A percentile compares a stretch with the other conserved stretches of the same genome.
Conservation (phyloP, 2,329 filamentous ascomycete genomes). For the Beauveria varroae region DNA sequence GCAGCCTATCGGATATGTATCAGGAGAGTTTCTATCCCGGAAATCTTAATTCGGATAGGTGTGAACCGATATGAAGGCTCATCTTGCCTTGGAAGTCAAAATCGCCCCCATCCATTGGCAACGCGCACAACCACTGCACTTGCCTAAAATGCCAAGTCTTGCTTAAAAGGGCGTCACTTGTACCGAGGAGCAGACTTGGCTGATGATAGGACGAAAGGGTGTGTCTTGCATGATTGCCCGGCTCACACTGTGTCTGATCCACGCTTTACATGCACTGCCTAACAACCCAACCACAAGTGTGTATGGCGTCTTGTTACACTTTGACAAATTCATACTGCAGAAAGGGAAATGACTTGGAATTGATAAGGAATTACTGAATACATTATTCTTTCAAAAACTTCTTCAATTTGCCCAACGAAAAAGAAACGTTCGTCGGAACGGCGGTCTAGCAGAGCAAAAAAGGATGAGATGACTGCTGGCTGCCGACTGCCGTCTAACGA, state of each 20-base stretch:
- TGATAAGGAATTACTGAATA: background rate
- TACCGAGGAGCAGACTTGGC: background rate
- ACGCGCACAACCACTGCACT: background rate
- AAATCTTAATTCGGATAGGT: constrained; percentile 6
- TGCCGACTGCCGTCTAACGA: background rate
- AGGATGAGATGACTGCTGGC: background rate
- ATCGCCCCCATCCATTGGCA: background rate
- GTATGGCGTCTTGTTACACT: background rate
- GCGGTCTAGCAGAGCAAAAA: background rate
- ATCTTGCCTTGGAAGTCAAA: background rate
- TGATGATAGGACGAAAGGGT: background rate
- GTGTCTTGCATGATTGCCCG: background rate
- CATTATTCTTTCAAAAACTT: background rate
- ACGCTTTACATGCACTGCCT: background rate
- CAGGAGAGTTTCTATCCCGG: constrained; percentile 7
- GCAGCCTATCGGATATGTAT: background rate
- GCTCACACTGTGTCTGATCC: constrained; percentile 5
- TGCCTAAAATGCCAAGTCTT: constrained; percentile 1
- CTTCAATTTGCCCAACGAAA: background rate
- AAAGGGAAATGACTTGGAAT: too few species aligned
- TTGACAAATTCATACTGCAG: background rate
- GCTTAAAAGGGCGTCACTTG: background rate
- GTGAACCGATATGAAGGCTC: constrained; percentile 10
- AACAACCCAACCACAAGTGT: background rate
- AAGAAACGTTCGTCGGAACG: too few species aligned